A percentile compares a stretch with the other conserved stretches of the same genome.
These are phyloP conservation scores for Populus trichocarpa DNA, from an alignment of 441 rosid species.

Conservation along the genomic window DNA sequence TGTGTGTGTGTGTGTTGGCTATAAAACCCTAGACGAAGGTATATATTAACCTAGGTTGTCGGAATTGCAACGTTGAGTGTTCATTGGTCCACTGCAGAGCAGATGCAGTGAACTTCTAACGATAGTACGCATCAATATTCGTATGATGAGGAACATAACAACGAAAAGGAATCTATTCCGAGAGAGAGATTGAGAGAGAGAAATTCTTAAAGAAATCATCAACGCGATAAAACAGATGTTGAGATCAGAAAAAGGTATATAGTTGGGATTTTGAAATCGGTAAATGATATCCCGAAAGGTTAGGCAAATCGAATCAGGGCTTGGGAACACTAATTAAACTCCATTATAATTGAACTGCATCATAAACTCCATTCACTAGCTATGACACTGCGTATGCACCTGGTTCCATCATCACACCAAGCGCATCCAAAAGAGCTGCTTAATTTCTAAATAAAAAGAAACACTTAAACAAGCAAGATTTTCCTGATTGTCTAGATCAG, in stretches of 20 bases:
- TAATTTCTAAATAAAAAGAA: neutral
- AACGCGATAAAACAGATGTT: neutral
- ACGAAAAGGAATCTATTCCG: slow-evolving; percentile 27
- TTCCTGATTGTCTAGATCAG: slow-evolving; percentile 35
- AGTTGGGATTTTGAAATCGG: slow-evolving; percentile 10
- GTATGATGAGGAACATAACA: slow-evolving; percentile 17
- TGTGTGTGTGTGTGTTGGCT: neutral
- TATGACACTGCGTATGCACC: neutral
- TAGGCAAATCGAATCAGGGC: slow-evolving; percentile 28
- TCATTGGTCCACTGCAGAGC: slow-evolving; percentile 10
- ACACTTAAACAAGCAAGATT: slow-evolving; percentile 20
- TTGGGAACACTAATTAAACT: neutral
- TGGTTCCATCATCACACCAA: slow-evolving; percentile 23
- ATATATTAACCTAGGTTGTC: slow-evolving; percentile 2
- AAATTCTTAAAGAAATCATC: neutral
- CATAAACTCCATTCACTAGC: neutral
- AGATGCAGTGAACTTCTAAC: slow-evolving; percentile 3
- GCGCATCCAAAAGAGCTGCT: slow-evolving; percentile 13
- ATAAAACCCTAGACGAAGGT: slow-evolving; percentile 6
- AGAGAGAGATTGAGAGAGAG: neutral
- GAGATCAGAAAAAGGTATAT: slow-evolving; percentile 8
- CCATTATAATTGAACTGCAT: neutral
- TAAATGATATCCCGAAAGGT: slow-evolving; percentile 28
- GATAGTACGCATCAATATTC: slow-evolving; percentile 1
- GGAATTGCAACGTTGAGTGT: neutral